Evolutionary conservation across 2,329 filamentous ascomycete species (phyloP).

Genomic region (Apiospora hydei): DNA sequence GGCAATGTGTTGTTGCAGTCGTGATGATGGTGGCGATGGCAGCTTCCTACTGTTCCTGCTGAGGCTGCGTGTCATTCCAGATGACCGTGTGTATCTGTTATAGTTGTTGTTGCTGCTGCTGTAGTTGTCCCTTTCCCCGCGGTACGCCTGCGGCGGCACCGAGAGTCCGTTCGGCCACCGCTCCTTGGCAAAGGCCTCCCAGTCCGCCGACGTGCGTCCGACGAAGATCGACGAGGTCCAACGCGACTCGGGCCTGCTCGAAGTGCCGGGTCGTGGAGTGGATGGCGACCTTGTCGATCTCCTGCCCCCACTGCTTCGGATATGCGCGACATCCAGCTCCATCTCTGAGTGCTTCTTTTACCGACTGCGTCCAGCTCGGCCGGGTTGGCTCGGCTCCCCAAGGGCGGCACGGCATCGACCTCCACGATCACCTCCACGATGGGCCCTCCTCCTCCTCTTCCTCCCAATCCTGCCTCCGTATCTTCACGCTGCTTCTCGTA

Average conservation of each 20-base stretch:
- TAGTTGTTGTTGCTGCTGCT: neutral
- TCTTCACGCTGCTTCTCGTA: neutral
- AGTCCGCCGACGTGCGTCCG: conserved; percentile 25
- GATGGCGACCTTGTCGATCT: neutral
- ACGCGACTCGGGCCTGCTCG: neutral
- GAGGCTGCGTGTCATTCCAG: conserved; percentile 16
- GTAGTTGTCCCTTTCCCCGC: neutral
- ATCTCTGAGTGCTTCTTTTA: neutral
- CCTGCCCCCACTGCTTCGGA: conserved; percentile 16
- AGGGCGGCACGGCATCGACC: neutral
- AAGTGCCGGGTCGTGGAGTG: neutral
- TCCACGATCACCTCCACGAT: neutral
- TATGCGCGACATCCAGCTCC: conserved; percentile 28
- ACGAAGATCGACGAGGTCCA: conserved; percentile 24
- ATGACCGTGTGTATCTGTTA: neutral
- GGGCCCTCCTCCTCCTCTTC: neutral
- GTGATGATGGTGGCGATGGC: neutral
- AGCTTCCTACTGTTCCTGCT: neutral
- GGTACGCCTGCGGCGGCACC: conserved; percentile 22
- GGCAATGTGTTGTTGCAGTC: neutral
- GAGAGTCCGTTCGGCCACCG: conserved; percentile 25
- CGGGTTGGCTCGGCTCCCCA: conserved; percentile 22
- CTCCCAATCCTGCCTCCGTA: neutral
- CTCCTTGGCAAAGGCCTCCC: conserved; percentile 25
- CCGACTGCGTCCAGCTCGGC: conserved; percentile 24